phyloP scores from a whole-genome alignment of 139 green algal species.

The Auxenochlorella protothecoides region DNA sequence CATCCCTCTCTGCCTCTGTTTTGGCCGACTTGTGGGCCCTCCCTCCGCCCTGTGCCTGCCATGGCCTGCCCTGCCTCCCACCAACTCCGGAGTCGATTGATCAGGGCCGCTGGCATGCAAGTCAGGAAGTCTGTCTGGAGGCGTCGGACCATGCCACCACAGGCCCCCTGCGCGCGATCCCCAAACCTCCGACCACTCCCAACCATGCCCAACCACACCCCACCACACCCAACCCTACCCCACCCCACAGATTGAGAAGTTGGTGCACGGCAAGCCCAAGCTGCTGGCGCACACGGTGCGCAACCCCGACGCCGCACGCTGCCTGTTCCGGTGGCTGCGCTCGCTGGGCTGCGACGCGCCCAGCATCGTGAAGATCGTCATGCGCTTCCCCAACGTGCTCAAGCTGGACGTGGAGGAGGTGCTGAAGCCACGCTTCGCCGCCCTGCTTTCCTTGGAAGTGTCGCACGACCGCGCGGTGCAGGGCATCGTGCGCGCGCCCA shows the following conservation, averaged over 20 bases:
- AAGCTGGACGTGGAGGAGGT: slow-evolving; percentile 11
- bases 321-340: slow-evolving; percentile 22
- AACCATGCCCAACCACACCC: no score
- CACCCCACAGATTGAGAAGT: slow-evolving; percentile 3
- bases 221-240: no score
- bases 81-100: neutral
- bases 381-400: slow-evolving; percentile 4
- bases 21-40: neutral
- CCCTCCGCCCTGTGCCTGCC: no score
- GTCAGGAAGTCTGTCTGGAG: neutral
- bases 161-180: no score
- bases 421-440: slow-evolving; percentile 16
- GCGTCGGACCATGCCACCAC: no score
- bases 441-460: neutral
- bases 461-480: slow-evolving; percentile 6
- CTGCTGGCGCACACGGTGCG: slow-evolving; percentile 14
- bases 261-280: slow-evolving; percentile 12
- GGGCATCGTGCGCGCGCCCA: slow-evolving; percentile 9
- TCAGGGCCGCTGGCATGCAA: neutral
- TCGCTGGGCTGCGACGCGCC: neutral
- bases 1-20: neutral
- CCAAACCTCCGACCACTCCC: no score
- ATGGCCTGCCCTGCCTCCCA: neutral
- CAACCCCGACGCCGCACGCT: slow-evolving; percentile 14
- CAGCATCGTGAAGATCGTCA: no score